phyloP scores from a whole-genome alignment of 768 basidiomycete genomes.

The Tremella mesenterica region DNA sequence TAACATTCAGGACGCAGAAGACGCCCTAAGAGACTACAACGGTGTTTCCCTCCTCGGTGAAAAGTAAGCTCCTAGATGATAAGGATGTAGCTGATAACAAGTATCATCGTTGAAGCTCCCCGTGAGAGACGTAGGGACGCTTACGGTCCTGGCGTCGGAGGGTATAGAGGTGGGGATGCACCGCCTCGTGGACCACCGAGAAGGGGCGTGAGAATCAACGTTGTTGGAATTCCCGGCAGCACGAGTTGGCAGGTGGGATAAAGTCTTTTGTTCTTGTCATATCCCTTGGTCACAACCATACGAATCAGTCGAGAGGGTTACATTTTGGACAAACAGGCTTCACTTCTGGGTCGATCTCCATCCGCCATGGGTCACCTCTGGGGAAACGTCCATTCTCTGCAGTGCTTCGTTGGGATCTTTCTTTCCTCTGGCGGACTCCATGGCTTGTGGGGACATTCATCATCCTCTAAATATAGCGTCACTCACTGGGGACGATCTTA shows the following conservation, averaged over 20 bases:
- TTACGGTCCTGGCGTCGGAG: slow-evolving; percentile 52
- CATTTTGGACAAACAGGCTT: too few relatives aligned
- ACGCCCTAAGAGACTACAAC: slow-evolving; percentile 77
- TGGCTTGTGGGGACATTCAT: background rate
- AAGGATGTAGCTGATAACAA: slow-evolving; percentile 36
- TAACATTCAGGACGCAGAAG: slow-evolving; percentile 72
- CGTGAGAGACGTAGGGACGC: slow-evolving; percentile 80
- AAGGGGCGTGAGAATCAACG: slow-evolving; percentile 56
- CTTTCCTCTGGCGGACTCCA: background rate
- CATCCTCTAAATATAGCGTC: too few relatives aligned
- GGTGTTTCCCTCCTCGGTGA: slow-evolving; percentile 83
- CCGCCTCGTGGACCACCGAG: slow-evolving; percentile 26
- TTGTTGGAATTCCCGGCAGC: slow-evolving; percentile 82
- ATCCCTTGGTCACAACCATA: too few relatives aligned
- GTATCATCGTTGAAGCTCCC: slow-evolving; percentile 92
- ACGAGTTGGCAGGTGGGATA: slow-evolving; percentile 97
- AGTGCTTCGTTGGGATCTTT: background rate
- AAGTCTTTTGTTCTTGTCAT: slow-evolving; percentile 21
- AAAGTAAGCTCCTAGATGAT: slow-evolving; percentile 50
- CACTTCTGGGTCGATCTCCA: too few relatives aligned
- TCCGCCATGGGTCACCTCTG: too few relatives aligned
- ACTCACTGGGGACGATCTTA: too few relatives aligned
- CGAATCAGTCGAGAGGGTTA: too few relatives aligned
- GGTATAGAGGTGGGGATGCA: slow-evolving; percentile 12
- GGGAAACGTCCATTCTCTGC: background rate